These are phyloP conservation scores for cucumber (Cucumis sativus) DNA, from an alignment of 306 rosid genomes.

Conservation along the genomic window DNA sequence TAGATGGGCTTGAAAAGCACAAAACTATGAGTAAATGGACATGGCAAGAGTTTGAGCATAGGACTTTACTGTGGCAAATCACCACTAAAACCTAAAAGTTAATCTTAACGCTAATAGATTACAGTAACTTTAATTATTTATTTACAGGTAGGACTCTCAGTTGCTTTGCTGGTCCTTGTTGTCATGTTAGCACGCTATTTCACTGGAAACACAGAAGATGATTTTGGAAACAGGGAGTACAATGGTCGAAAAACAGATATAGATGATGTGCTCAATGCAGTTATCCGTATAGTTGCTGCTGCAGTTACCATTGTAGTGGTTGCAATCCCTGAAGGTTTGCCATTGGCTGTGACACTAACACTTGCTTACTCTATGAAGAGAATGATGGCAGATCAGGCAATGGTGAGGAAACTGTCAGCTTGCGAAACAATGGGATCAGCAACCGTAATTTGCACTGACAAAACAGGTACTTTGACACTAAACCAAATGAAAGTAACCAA, in stretches of 20 bases:
- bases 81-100: background rate
- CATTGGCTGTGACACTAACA: conserved; percentile 78
- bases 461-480: conserved; percentile 72
- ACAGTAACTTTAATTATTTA: background rate
- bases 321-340: conserved; percentile 89
- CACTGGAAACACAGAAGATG: conserved; percentile 47
- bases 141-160: conserved; percentile 46
- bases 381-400: conserved; percentile 87
- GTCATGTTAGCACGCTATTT: conserved; percentile 69
- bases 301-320: conserved; percentile 89
- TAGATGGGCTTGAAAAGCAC: background rate
- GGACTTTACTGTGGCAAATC: background rate
- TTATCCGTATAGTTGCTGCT: conserved; percentile 43
- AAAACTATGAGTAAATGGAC: background rate
- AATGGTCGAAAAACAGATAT: conserved; percentile 21
- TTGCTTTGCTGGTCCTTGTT: conserved; percentile 61
- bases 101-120: background rate
- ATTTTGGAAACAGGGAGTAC: conserved; percentile 34
- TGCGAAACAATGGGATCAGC: conserved; percentile 95
- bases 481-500: conserved; percentile 71
- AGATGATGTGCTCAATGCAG: conserved; percentile 33
- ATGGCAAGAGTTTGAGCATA: background rate
- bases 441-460: conserved; percentile 79
- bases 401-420: conserved; percentile 85
- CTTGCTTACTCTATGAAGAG: conserved; percentile 91